A percentile compares a stretch with the other conserved stretches of the same genome.
Evolutionary conservation across 768 basidiomycete species (phyloP).

Genomic region (Clitopilus passeckerianus): DNA sequence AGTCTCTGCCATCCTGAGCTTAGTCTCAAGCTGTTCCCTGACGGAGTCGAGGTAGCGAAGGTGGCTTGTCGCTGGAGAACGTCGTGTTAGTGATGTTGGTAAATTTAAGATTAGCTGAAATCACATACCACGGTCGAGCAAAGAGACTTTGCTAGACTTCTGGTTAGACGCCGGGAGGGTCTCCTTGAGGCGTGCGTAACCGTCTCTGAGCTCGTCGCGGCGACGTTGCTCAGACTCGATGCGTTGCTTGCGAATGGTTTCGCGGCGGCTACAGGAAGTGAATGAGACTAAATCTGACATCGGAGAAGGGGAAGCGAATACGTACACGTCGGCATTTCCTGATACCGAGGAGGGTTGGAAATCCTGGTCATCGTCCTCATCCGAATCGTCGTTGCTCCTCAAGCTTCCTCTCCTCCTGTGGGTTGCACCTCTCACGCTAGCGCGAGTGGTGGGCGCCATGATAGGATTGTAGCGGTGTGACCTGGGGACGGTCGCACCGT

Average conservation of each 20-base stretch:
- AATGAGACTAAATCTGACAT: neutral
- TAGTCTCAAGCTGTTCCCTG: slow-evolving; percentile 67
- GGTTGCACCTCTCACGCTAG: slow-evolving; percentile 37
- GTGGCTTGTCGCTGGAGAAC: slow-evolving; percentile 64
- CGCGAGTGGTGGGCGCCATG: slow-evolving; percentile 48
- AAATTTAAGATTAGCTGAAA: neutral
- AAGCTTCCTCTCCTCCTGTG: slow-evolving; percentile 40
- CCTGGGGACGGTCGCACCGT: slow-evolving; percentile 59
- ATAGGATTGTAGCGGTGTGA: slow-evolving; percentile 82
- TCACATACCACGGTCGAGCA: slow-evolving; percentile 75
- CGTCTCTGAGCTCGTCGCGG: slow-evolving; percentile 89
- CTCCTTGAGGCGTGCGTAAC: slow-evolving; percentile 87
- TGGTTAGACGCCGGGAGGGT: slow-evolving; percentile 87
- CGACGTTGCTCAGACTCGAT: slow-evolving; percentile 93
- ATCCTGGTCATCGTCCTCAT: slow-evolving; percentile 57
- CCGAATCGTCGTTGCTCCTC: slow-evolving; percentile 67
- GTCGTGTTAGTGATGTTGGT: slow-evolving; percentile 12
- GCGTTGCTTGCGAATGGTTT: slow-evolving; percentile 87
- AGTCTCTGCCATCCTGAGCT: slow-evolving; percentile 72
- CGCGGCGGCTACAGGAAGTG: slow-evolving; percentile 54
- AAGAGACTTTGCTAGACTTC: slow-evolving; percentile 88
- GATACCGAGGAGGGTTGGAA: slow-evolving; percentile 49
- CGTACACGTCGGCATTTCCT: slow-evolving; percentile 51
- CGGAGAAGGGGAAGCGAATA: slow-evolving; percentile 5
- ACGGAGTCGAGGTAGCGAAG: slow-evolving; percentile 84